phyloP scores from a whole-genome alignment of 2,329 filamentous ascomycete species.

The Aureobasidium namibiae region DNA sequence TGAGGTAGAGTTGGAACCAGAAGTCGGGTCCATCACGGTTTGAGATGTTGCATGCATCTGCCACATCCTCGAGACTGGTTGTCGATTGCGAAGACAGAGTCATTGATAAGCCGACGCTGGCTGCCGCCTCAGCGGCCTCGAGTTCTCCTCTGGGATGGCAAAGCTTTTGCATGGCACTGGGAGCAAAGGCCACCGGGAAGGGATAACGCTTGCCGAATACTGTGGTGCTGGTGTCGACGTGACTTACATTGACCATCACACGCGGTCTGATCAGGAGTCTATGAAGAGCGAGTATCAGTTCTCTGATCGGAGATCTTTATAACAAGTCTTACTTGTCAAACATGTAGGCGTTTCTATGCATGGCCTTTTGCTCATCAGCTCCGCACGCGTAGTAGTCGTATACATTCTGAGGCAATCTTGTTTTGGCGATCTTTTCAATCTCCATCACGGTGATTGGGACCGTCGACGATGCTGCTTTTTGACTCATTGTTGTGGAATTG shows the following conservation, averaged over 20 bases:
- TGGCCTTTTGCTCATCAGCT: slow-evolving; percentile 9
- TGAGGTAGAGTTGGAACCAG: slow-evolving; percentile 23
- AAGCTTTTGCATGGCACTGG: slow-evolving; percentile 25
- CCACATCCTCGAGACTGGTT: slow-evolving; percentile 24
- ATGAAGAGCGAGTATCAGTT: neutral
- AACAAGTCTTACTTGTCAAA: neutral
- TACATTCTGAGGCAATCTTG: slow-evolving; percentile 7
- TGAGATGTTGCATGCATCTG: slow-evolving; percentile 9
- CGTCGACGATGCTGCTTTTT: neutral
- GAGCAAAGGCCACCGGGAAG: slow-evolving; percentile 26
- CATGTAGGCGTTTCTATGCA: neutral
- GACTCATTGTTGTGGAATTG: slow-evolving; percentile 1
- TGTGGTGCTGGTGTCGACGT: slow-evolving; percentile 33
- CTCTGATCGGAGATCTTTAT: neutral
- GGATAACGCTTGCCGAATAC: slow-evolving; percentile 38
- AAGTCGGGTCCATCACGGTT: slow-evolving; percentile 16
- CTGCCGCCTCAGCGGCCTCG: slow-evolving; percentile 22
- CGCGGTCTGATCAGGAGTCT: slow-evolving; percentile 24
- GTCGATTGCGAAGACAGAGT: slow-evolving; percentile 24
- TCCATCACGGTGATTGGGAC: slow-evolving; percentile 12
- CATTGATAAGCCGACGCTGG: slow-evolving; percentile 20
- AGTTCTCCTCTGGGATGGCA: slow-evolving; percentile 24
- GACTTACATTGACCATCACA: slow-evolving; percentile 31
- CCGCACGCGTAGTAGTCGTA: slow-evolving; percentile 13
- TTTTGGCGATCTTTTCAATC: slow-evolving; percentile 9